Conservation (phyloP, 768 basidiomycete species). For the Xerocomellus chrysenteron region DNA sequence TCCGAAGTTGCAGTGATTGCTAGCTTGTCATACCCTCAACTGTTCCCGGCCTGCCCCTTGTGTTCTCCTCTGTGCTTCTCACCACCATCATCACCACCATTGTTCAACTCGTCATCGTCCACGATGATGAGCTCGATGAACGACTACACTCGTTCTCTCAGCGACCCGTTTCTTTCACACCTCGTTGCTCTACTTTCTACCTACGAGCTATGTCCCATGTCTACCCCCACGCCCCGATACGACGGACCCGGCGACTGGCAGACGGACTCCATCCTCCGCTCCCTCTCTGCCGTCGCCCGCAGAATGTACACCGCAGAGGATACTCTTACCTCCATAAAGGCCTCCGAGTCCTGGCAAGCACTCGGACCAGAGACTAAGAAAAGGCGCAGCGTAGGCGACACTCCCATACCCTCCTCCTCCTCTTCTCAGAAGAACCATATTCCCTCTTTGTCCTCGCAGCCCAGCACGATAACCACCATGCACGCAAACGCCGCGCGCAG, state of each 20-base stretch:
- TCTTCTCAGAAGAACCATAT: slow-evolving; percentile 28
- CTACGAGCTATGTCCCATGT: slow-evolving; percentile 54
- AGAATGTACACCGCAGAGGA: slow-evolving; percentile 60
- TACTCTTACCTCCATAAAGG: slow-evolving; percentile 40
- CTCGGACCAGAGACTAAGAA: slow-evolving; percentile 46
- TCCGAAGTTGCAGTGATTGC: not conserved
- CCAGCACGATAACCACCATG: slow-evolving; percentile 23
- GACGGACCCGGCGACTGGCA: slow-evolving; percentile 58
- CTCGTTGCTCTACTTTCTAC: slow-evolving; percentile 58
- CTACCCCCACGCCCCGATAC: slow-evolving; percentile 53
- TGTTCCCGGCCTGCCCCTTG: not conserved
- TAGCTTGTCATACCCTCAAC: slow-evolving; percentile 1
- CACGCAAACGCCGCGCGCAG: slow-evolving; percentile 5
- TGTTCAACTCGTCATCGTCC: slow-evolving; percentile 12
- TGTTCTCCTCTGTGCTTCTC: not conserved
- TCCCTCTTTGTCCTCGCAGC: slow-evolving; percentile 23
- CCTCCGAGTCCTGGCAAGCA: slow-evolving; percentile 32
- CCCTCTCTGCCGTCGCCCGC: slow-evolving; percentile 48
- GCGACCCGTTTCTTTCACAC: slow-evolving; percentile 48
- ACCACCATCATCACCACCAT: slow-evolving; percentile 7
- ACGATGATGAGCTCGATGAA: slow-evolving; percentile 36
- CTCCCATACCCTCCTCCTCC: slow-evolving; percentile 32
- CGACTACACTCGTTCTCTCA: slow-evolving; percentile 19
- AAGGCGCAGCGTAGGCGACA: slow-evolving; percentile 40
- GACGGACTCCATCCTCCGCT: slow-evolving; percentile 55